Evolutionary conservation across 2,329 filamentous ascomycete genomes (phyloP), one percentile per base, ranked within the genome.

Genomic region (Ascocoryne sarcoides): DNA sequence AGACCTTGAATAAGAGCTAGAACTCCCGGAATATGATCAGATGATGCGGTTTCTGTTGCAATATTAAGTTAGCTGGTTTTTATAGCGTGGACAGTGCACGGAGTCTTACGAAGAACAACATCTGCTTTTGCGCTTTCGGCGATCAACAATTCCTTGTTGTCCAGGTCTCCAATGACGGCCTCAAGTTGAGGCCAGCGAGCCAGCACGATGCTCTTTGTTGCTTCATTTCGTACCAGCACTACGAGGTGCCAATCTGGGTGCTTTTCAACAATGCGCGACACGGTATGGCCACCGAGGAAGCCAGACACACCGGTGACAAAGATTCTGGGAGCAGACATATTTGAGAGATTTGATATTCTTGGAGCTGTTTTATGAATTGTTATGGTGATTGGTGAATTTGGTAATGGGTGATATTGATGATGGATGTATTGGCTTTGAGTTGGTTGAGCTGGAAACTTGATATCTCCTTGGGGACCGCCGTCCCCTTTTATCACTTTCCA

Each of bases 1-100:
- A 74, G 46, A 0, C 70, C 71, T 45, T 65, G 64, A 31, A 64
- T 60, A 32, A 75, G 69, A 32, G 70, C 63, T 8, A 51, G 48
- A 2, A 68, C 68, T 1, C 31, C 43, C 10, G 41, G 31, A 28
- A 47, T 38, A 21, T 55, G 52, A 36, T 53, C 51, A 5, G 52
- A 30, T 14, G 45, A 51, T 15, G 50, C 52, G 12, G 38, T 40
- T 44, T 53, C 52, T 53, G 17, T 36, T 26, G 12, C 15, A 23
- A 23, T 45, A n/a, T n/a, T n/a, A n/a, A n/a, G 23, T 26, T 19
- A 45, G 39, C n/a, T 12, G 5, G 4, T 26, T 26, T 12, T 12
- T 7, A 14, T 14, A 16, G 14, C 4, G 3, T 12, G 10, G 20
- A 18, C 10, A n/a, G 17, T 20, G 15, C 15, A n/a, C 9, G n/a